Percentiles rank a stretch among this genome's conserved stretches.
Evolutionary conservation across 1,284 basidiomycete genomes (phyloP).

Genomic region (Hemileccinum hortonii): DNA sequence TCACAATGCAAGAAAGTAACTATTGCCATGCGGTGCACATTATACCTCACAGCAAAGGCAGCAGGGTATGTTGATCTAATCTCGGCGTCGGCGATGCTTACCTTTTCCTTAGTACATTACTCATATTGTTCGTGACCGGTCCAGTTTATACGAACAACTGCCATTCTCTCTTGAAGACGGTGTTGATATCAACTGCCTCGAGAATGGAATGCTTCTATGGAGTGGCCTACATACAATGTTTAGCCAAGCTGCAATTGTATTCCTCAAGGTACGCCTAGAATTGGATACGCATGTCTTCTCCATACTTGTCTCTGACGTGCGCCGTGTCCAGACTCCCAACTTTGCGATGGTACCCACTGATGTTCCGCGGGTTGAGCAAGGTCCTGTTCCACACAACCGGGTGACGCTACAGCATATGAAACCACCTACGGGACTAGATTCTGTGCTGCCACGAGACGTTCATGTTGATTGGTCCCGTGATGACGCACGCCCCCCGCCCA

Average conservation of each 20-base stretch:
- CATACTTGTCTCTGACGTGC: background rate
- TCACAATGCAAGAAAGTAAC: no score
- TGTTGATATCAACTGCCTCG: background rate
- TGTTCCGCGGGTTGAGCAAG: background rate
- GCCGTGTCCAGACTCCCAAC: background rate
- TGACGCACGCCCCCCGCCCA: no score
- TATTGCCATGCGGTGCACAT: no score
- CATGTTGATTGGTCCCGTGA: no score
- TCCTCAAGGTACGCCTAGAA: background rate
- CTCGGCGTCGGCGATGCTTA: background rate
- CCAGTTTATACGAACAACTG: background rate
- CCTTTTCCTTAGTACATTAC: constrained; percentile 1
- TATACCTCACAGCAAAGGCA: no score
- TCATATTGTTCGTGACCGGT: background rate
- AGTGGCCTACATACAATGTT: background rate
- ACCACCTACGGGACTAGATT: background rate
- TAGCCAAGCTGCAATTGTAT: background rate
- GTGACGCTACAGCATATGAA: background rate
- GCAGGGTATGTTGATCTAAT: background rate
- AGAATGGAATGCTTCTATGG: background rate
- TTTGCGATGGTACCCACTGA: background rate
- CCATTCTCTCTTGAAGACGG: background rate
- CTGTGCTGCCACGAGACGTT: background rate
- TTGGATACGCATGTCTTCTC: background rate
- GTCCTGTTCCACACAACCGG: background rate